Evolutionary conservation across 352 stramenopile genomes (phyloP).

Genomic region (Phytophthora cactorum): DNA sequence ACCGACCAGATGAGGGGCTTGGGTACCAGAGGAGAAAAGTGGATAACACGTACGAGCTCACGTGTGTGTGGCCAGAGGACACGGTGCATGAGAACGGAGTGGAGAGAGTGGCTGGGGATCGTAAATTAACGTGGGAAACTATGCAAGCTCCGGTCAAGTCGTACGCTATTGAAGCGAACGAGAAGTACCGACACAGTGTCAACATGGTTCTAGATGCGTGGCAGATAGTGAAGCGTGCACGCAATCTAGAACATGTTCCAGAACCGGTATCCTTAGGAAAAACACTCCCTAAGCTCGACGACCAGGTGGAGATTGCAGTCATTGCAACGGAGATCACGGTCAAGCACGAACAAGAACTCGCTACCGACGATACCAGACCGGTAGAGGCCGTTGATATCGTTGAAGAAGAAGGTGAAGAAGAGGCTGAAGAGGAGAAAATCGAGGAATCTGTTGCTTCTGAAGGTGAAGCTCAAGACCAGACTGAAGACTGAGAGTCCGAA

Average conservation of each 20-base stretch:
- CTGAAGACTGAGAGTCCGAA: too few relatives aligned
- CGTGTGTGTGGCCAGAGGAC: slow-evolving; percentile 68
- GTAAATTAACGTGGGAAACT: slow-evolving; percentile 69
- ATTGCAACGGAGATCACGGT: slow-evolving; percentile 18
- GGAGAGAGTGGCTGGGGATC: slow-evolving; percentile 35
- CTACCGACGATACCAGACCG: background rate
- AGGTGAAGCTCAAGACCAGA: slow-evolving; percentile 3
- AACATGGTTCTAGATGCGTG: slow-evolving; percentile 15
- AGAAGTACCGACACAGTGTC: slow-evolving; percentile 49
- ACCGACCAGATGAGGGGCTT: slow-evolving; percentile 38
- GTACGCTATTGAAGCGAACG: slow-evolving; percentile 67
- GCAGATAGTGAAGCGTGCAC: slow-evolving; percentile 17
- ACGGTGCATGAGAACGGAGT: slow-evolving; percentile 37
- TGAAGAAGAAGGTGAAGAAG: slow-evolving; percentile 2
- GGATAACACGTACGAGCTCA: slow-evolving; percentile 44
- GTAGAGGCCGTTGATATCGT: background rate
- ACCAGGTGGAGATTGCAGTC: slow-evolving; percentile 19
- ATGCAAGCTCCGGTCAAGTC: slow-evolving; percentile 65
- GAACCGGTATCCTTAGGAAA: slow-evolving; percentile 23
- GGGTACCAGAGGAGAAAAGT: slow-evolving; percentile 46
- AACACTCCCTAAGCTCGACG: background rate
- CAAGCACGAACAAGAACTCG: slow-evolving; percentile 12
- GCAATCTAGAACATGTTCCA: background rate
- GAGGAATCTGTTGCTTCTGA: background rate
- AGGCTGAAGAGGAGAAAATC: background rate